Percentiles rank a stretch among this genome's conserved stretches.
These are phyloP conservation scores for Cornus florida DNA, from an alignment of 148 eudicot genomes.

Conservation along the genomic window DNA sequence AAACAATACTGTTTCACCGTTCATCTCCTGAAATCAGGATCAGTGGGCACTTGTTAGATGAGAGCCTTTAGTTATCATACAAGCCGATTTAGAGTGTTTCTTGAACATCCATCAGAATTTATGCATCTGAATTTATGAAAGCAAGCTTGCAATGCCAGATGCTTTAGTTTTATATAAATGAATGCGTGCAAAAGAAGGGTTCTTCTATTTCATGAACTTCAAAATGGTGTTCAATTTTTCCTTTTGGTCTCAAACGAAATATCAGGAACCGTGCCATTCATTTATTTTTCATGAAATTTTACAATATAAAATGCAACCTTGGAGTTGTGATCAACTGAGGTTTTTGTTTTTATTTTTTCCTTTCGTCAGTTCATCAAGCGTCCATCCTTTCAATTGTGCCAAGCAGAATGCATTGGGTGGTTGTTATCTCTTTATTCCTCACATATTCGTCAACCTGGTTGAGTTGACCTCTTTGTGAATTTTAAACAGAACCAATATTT, in stretches of 20 bases:
- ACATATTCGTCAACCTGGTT: too few species aligned
- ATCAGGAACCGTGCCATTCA: not conserved
- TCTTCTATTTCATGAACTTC: not conserved
- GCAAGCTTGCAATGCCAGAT: not conserved
- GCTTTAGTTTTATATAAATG: not conserved
- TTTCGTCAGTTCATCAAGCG: too few species aligned
- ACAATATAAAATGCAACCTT: too few species aligned
- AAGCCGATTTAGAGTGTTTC: not conserved
- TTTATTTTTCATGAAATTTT: too few species aligned
- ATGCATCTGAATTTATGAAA: not conserved
- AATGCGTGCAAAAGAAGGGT: not conserved
- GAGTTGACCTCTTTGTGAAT: too few species aligned
- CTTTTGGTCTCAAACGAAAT: not conserved
- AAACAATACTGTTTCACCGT: not conserved
- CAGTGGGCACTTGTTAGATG: not conserved
- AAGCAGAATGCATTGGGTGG: too few species aligned
- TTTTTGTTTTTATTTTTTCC: too few species aligned
- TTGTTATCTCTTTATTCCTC: too few species aligned
- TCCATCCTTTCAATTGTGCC: too few species aligned
- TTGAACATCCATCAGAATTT: not conserved
- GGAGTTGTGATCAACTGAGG: too few species aligned
- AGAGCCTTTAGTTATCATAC: not conserved
- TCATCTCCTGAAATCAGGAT: not conserved
- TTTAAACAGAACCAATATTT: too few species aligned
- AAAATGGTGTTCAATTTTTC: not conserved